Percentiles rank a stretch among this genome's conserved stretches.
phyloP scores from a whole-genome alignment of 352 stramenopile genomes.

The Phytophthora macrochlamydospora region DNA sequence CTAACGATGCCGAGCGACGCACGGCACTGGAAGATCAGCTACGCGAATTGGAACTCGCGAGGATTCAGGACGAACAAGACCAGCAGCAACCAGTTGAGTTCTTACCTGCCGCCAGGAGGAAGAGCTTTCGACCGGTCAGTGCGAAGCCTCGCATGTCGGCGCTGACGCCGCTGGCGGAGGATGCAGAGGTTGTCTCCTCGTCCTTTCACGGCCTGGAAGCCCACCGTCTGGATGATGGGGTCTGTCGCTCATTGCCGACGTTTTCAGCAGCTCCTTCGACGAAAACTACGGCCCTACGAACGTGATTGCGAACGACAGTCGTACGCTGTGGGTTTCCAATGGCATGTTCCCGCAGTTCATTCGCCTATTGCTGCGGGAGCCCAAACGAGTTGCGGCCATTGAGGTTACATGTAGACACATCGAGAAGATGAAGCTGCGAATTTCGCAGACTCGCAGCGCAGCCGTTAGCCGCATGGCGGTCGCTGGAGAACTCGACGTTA shows the following conservation, averaged over 20 bases:
- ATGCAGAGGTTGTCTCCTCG: slow-evolving; percentile 60
- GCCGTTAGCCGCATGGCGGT: slow-evolving; percentile 32
- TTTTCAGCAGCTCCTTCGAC: slow-evolving; percentile 74
- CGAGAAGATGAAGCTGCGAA: slow-evolving; percentile 60
- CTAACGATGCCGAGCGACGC: slow-evolving; percentile 63
- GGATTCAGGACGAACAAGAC: slow-evolving; percentile 51
- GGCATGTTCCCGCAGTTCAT: slow-evolving; percentile 81
- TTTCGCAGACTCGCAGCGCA: slow-evolving; percentile 40
- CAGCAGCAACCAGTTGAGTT: slow-evolving; percentile 12
- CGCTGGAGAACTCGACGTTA: slow-evolving; percentile 43
- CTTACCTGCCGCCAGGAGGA: slow-evolving; percentile 34
- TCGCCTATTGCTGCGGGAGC: slow-evolving; percentile 62
- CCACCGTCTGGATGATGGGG: slow-evolving; percentile 42
- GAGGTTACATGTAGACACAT: slow-evolving; percentile 76
- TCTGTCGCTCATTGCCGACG: slow-evolving; percentile 54
- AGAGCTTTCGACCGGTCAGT: slow-evolving; percentile 72
- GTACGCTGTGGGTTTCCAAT: slow-evolving; percentile 70
- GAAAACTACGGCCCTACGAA: slow-evolving; percentile 50
- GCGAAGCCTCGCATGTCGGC: slow-evolving; percentile 62
- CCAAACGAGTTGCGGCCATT: slow-evolving; percentile 55
- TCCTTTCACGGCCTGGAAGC: slow-evolving; percentile 50
- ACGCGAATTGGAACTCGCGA: slow-evolving; percentile 62
- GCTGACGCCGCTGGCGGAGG: slow-evolving; percentile 63
- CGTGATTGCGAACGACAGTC: slow-evolving; percentile 57
- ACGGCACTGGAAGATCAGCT: slow-evolving; percentile 71